Evolutionary conservation across 139 green algal genomes (phyloP).

Genomic region (Coccomyxa sp.): DNA sequence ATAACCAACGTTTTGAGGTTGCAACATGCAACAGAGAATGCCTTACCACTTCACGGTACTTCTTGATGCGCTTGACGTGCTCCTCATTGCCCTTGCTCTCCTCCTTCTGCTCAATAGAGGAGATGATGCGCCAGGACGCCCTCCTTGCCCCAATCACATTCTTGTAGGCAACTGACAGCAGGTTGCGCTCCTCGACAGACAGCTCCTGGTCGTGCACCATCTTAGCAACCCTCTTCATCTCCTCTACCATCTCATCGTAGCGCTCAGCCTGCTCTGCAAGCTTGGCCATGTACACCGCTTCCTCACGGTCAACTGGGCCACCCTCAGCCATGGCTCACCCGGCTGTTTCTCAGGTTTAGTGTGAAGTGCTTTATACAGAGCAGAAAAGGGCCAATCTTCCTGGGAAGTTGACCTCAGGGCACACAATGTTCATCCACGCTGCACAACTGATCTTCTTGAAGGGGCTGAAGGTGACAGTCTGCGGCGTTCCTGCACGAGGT

Average conservation of each 20-base stretch:
- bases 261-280: constrained; percentile 96
- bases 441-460: too few relatives aligned
- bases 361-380: too few relatives aligned
- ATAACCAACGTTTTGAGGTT: background rate
- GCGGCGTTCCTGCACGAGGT: too few relatives aligned
- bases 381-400: too few relatives aligned
- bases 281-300: constrained; percentile 88
- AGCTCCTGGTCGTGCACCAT: constrained; percentile 92
- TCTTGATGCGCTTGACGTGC: constrained; percentile 89
- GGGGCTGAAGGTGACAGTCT: too few relatives aligned
- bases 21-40: background rate
- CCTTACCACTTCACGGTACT: constrained; percentile 82
- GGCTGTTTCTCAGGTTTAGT: too few relatives aligned
- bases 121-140: constrained; percentile 97
- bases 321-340: background rate
- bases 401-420: too few relatives aligned
- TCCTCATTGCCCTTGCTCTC: constrained; percentile 96
- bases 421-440: too few relatives aligned
- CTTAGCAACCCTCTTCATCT: constrained; percentile 96
- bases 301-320: constrained; percentile 34
- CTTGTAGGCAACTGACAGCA: constrained; percentile 98
- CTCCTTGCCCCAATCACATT: constrained; percentile 95
- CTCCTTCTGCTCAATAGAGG: constrained; percentile 99
- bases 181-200: constrained; percentile 96
- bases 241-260: constrained; percentile 92